phyloP scores from a whole-genome alignment of 371 early-diverging fungal species.

The Lichtheimia corymbifera region DNA sequence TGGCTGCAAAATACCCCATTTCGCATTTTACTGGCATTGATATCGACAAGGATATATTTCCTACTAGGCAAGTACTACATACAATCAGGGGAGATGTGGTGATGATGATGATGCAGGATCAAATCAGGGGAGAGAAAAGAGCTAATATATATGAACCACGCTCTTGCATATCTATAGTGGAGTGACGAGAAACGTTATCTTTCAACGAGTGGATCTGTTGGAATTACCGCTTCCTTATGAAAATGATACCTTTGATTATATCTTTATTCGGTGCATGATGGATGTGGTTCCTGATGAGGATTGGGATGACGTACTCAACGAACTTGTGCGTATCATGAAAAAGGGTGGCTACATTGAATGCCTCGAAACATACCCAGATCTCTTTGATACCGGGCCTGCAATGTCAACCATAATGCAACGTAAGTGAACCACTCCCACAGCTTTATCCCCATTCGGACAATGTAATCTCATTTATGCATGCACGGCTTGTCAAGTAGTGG shows the following conservation, averaged over 20 bases:
- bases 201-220: slow-evolving; percentile 36
- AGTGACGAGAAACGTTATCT: slow-evolving; percentile 30
- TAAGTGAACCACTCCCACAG: not conserved
- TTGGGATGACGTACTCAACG: slow-evolving; percentile 41
- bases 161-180: slow-evolving; percentile 1
- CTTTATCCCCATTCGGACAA: no score
- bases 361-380: slow-evolving; percentile 41
- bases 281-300: slow-evolving; percentile 36
- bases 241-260: slow-evolving; percentile 41
- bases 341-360: slow-evolving; percentile 51
- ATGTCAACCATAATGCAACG: slow-evolving; percentile 38
- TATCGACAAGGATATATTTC: slow-evolving; percentile 39
- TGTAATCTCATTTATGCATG: no score
- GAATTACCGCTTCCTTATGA: slow-evolving; percentile 44
- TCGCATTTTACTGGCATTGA: slow-evolving; percentile 50
- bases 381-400: slow-evolving; percentile 45
- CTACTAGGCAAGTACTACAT: slow-evolving; percentile 26
- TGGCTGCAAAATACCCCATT: slow-evolving; percentile 37
- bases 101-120: no score
- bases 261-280: slow-evolving; percentile 46
- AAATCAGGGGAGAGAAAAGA: no score
- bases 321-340: slow-evolving; percentile 43
- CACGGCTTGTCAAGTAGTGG: not conserved
- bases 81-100: not conserved
- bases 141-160: no score